Conservation (phyloP, 805 yeast genomes). For the Lipomyces chichibuensis region DNA sequence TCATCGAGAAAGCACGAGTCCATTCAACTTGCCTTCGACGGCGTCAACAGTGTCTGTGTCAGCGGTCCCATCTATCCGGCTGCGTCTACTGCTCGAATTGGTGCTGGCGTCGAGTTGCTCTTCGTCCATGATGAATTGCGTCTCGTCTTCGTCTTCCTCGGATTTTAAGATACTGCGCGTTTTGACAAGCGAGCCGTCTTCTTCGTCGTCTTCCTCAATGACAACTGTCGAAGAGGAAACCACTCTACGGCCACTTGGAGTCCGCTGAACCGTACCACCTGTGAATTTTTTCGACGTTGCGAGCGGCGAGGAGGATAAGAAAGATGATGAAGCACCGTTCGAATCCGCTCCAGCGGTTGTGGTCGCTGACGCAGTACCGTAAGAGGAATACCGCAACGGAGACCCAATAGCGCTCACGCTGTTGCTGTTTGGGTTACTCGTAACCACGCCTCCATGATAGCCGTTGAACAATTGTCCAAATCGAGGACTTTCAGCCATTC, state of each 20-base stretch:
- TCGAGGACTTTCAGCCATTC: slow-evolving; percentile 22
- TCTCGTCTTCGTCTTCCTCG: slow-evolving; percentile 24
- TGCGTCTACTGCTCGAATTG: not conserved
- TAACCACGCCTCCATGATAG: not conserved
- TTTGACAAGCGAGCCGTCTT: not conserved
- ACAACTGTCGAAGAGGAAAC: slow-evolving; percentile 5
- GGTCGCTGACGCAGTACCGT: not conserved
- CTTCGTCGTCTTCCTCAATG: slow-evolving; percentile 23
- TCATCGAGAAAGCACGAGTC: not conserved
- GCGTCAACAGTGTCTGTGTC: not conserved
- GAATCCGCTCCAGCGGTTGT: slow-evolving; percentile 2
- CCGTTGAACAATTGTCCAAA: slow-evolving; percentile 31
- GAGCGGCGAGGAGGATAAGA: slow-evolving; percentile 12
- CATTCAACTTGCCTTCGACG: not conserved
- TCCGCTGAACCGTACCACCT: slow-evolving; percentile 3
- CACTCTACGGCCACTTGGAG: slow-evolving; percentile 14
- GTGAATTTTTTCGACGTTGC: not conserved
- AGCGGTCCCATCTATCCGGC: not conserved
- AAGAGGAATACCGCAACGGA: slow-evolving; percentile 25
- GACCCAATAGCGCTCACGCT: slow-evolving; percentile 19
- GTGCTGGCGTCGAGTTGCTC: slow-evolving; percentile 13
- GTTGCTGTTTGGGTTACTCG: not conserved
- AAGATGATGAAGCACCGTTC: not conserved
- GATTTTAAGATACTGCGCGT: slow-evolving; percentile 1
- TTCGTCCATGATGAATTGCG: slow-evolving; percentile 35